These are phyloP conservation scores for Pycnococcus provasolii DNA, from an alignment of 139 green algal species.

Conservation along the genomic window DNA sequence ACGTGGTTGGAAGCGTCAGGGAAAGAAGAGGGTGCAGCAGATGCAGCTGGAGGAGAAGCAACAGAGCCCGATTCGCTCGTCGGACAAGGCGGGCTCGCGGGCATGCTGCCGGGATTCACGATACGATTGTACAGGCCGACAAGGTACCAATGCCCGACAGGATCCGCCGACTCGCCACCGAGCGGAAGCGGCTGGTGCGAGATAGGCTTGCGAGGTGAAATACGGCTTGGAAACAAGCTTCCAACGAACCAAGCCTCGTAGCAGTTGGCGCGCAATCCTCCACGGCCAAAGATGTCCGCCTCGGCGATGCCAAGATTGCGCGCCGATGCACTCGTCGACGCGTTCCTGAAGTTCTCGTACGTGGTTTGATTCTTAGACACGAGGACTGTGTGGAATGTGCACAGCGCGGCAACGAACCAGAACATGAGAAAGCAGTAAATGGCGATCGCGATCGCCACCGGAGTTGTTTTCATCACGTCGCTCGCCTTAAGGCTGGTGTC, in stretches of 20 bases:
- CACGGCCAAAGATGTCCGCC: constrained; percentile 54
- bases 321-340: background rate
- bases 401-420: constrained; percentile 86
- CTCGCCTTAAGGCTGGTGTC: constrained; percentile 32
- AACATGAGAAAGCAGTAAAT: constrained; percentile 56
- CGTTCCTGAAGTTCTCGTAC: constrained; percentile 93
- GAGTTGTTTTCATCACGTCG: background rate
- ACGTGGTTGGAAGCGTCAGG: no score
- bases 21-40: no score
- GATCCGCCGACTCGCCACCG: no score
- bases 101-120: no score
- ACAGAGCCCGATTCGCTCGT: no score
- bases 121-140: no score
- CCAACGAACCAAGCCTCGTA: constrained; percentile 34
- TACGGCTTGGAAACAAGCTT: no score
- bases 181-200: no score
- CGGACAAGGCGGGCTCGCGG: no score
- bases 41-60: no score
- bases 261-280: constrained; percentile 46
- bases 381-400: constrained; percentile 84
- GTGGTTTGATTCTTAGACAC: constrained; percentile 85
- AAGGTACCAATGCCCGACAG: no score
- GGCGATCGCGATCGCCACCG: constrained; percentile 37
- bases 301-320: constrained; percentile 25
- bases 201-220: no score